These are phyloP conservation scores for Fraxinus excelsior DNA, from an alignment of 257 asterid genomes.

Conservation along the genomic window DNA sequence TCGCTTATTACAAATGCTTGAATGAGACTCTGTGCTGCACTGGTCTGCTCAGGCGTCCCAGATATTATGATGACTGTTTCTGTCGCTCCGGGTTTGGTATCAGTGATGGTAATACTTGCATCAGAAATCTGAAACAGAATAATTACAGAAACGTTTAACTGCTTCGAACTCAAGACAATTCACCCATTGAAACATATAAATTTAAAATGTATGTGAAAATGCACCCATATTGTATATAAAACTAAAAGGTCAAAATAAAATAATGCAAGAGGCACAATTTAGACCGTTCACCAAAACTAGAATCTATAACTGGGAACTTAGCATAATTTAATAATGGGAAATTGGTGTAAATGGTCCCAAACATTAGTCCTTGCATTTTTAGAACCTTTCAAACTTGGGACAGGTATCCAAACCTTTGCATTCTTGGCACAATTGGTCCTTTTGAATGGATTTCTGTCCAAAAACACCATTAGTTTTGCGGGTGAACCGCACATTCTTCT, in stretches of 20 bases:
- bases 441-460: too few relatives aligned
- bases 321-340: neutral
- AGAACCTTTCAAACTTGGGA: too few relatives aligned
- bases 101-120: constrained; percentile 70
- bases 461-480: too few relatives aligned
- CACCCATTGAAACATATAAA: neutral
- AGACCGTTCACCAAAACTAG: neutral
- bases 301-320: neutral
- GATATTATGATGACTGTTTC: constrained; percentile 77
- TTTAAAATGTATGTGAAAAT: neutral
- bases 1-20: constrained; percentile 89
- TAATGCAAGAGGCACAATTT: neutral
- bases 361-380: too few relatives aligned
- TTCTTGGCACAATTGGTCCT: too few relatives aligned
- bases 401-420: too few relatives aligned
- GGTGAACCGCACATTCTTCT: too few relatives aligned
- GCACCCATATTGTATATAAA: neutral
- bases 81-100: constrained; percentile 73
- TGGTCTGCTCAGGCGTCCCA: constrained; percentile 92
- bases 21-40: constrained; percentile 96
- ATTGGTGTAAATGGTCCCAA: too few relatives aligned
- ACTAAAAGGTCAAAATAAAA: neutral
- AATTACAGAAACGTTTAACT: constrained; percentile 5
- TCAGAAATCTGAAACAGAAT: constrained; percentile 68
- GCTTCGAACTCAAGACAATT: neutral